Conservation (phyloP, 768 basidiomycete genomes). For the Lentinula boryana region DNA sequence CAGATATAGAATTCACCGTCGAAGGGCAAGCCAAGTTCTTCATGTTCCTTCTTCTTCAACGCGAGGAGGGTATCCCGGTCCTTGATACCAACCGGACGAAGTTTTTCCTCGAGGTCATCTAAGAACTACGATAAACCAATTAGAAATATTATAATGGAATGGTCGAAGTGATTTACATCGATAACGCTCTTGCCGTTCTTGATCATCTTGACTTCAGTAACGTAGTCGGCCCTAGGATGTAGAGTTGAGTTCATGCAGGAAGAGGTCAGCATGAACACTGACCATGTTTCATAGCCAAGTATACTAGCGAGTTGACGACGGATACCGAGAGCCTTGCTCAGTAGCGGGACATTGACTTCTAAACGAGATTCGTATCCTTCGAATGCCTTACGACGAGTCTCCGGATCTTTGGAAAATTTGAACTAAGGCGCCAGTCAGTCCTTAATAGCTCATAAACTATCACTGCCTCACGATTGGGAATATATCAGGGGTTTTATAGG, state of each 20-base stretch:
- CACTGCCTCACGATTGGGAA: slow-evolving; percentile 56
- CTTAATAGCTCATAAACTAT: neutral
- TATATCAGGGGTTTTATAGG: slow-evolving; percentile 80
- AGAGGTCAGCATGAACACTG: neutral
- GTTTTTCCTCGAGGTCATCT: slow-evolving; percentile 65
- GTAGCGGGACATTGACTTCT: slow-evolving; percentile 61
- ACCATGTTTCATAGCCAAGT: slow-evolving; percentile 72
- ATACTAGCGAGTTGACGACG: slow-evolving; percentile 65
- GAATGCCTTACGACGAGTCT: slow-evolving; percentile 59
- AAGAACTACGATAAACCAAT: slow-evolving; percentile 50
- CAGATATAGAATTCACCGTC: slow-evolving; percentile 76
- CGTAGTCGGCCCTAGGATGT: slow-evolving; percentile 58
- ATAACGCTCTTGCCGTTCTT: slow-evolving; percentile 59
- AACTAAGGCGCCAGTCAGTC: slow-evolving; percentile 37
- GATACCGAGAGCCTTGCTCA: slow-evolving; percentile 61
- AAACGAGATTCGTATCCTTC: slow-evolving; percentile 69
- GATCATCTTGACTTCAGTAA: slow-evolving; percentile 84
- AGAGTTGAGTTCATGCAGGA: neutral
- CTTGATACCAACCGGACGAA: slow-evolving; percentile 64
- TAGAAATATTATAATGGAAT: neutral
- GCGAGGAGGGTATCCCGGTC: slow-evolving; percentile 63
- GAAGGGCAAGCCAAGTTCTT: slow-evolving; percentile 50
- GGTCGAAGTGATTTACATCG: slow-evolving; percentile 32
- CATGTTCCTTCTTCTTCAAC: slow-evolving; percentile 72
- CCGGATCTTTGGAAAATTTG: slow-evolving; percentile 70